A percentile compares a stretch with the other conserved stretches of the same genome.
phyloP scores from a whole-genome alignment of 148 eudicot species.

The Vaccinium macrocarpon region DNA sequence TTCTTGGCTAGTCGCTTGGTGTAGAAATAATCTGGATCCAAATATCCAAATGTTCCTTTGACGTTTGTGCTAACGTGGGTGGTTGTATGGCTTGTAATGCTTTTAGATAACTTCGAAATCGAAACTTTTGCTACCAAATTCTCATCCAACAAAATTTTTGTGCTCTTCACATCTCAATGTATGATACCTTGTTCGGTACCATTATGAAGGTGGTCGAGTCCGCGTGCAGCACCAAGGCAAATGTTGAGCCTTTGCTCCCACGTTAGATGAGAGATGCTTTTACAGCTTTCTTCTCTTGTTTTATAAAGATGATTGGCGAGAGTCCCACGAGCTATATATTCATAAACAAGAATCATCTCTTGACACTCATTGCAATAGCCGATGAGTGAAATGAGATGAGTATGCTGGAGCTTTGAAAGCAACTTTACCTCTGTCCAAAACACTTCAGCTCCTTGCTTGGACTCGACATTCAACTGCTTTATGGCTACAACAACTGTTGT shows the following conservation, averaged over 20 bases:
- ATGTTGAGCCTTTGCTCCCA: neutral
- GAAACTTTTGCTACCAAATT: neutral
- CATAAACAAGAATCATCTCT: neutral
- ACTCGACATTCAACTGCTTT: neutral
- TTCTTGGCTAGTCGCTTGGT: neutral
- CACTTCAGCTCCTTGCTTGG: neutral
- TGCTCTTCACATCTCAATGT: slow-evolving; percentile 2
- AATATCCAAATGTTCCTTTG: neutral
- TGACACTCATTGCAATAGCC: neutral
- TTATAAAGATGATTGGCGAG: neutral
- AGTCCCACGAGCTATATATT: neutral
- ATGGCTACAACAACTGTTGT: neutral
- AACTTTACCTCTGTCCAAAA: neutral
- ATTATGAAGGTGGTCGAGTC: neutral
- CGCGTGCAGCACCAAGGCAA: neutral
- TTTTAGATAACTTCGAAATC: neutral
- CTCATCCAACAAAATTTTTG: neutral
- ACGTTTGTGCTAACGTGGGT: neutral
- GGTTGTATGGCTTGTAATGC: neutral
- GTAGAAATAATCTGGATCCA: neutral
- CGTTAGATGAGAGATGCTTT: neutral
- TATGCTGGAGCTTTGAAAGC: neutral
- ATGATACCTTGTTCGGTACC: neutral
- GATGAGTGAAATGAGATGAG: neutral
- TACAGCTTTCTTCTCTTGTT: neutral